Percentiles rank a stretch among this genome's conserved stretches.
phyloP scores from a whole-genome alignment of 768 basidiomycete genomes.

The Mycena galericulata region DNA sequence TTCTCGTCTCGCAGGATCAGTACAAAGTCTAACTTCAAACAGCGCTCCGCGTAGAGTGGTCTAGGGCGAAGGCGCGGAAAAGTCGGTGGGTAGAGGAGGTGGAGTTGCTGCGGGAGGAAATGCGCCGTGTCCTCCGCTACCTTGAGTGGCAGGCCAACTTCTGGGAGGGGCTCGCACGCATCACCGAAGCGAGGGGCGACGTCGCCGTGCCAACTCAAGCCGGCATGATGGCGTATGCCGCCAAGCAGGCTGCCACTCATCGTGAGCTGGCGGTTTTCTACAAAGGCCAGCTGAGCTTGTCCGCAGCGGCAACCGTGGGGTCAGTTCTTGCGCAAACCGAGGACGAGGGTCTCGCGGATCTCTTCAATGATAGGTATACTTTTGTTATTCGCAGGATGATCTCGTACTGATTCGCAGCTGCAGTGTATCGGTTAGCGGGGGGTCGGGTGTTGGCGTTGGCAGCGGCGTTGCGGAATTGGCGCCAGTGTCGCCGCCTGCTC shows the following conservation, averaged over 20 bases:
- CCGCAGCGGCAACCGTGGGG: no score
- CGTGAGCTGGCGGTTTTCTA: no score
- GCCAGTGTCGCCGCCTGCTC: no score
- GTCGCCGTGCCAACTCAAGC: not conserved
- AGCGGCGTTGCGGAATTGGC: no score
- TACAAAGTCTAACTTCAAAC: not conserved
- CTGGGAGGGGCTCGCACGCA: not conserved
- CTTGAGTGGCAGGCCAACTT: not conserved
- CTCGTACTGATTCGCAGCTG: no score
- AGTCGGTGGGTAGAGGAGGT: not conserved
- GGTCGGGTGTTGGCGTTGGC: no score
- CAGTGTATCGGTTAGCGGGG: no score
- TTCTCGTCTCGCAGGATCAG: not conserved
- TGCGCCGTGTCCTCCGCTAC: not conserved
- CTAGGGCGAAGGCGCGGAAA: not conserved
- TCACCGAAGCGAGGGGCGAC: not conserved
- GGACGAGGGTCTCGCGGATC: no score
- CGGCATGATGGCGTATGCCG: slow-evolving; percentile 14
- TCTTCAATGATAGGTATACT: no score
- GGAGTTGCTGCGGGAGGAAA: not conserved
- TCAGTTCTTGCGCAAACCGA: no score
- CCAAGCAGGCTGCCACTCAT: not conserved
- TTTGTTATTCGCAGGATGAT: no score
- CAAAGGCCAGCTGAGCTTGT: no score
- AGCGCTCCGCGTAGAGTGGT: not conserved